Evolutionary conservation across 768 basidiomycete genomes (phyloP).

Genomic region (Cubamyces lactineus): DNA sequence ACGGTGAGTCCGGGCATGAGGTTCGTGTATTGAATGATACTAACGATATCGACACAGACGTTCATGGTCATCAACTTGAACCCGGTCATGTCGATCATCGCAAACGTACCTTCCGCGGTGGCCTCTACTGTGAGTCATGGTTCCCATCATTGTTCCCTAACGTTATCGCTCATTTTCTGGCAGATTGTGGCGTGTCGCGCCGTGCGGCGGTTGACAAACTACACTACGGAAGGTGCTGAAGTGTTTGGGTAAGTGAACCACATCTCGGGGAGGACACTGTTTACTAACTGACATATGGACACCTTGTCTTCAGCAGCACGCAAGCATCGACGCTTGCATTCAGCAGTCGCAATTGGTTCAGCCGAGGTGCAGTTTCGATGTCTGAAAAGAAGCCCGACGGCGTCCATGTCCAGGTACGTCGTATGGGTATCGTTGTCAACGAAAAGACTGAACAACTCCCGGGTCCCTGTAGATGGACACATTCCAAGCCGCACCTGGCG

Average conservation of each 20-base stretch:
- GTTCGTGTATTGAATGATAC: not conserved
- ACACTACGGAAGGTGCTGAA: constrained; percentile 50
- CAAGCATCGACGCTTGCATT: constrained; percentile 61
- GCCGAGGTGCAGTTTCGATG: constrained; percentile 27
- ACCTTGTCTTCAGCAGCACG: constrained; percentile 38
- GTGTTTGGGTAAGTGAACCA: constrained; percentile 51
- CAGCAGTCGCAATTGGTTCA: constrained; percentile 48
- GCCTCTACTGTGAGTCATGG: constrained; percentile 57
- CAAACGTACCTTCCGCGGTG: constrained; percentile 73
- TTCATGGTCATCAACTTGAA: constrained; percentile 72
- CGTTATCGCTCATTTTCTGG: constrained; percentile 4
- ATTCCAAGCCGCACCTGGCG: constrained; percentile 40
- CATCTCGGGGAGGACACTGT: constrained; percentile 1
- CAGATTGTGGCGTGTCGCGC: constrained; percentile 67
- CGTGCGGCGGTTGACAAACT: constrained; percentile 69
- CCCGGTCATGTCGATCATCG: constrained; percentile 72
- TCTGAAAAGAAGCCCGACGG: constrained; percentile 47
- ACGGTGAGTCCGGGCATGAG: constrained; percentile 29
- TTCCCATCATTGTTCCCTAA: not conserved
- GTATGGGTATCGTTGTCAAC: not conserved
- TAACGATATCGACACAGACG: constrained; percentile 23
- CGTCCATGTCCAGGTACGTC: constrained; percentile 58
- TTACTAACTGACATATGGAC: not conserved
- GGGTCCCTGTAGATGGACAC: constrained; percentile 59
- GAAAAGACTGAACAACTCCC: not conserved